Conservation (phyloP, 192 early-diverging fungal species). For the Glomus cerebriforme region DNA sequence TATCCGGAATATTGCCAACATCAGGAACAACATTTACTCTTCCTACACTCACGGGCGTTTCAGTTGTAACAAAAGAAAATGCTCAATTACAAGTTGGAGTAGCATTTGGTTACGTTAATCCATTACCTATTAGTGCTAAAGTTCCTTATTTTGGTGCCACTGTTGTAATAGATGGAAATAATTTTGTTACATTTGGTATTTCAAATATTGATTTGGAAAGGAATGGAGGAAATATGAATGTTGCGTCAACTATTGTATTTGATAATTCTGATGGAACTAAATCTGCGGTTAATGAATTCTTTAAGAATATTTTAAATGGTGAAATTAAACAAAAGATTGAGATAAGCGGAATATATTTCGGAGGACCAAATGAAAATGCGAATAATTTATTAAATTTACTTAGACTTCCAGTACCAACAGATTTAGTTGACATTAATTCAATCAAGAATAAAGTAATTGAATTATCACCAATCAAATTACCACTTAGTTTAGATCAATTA, state of each 20-base stretch:
- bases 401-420: not conserved
- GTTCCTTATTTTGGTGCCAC: not conserved
- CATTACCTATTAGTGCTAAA: not conserved
- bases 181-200: not conserved
- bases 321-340: not conserved
- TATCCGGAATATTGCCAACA: not conserved
- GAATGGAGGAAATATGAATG: not conserved
- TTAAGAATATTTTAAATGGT: not conserved
- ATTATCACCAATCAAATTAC: constrained; percentile 7
- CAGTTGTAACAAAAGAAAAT: not conserved
- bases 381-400: not conserved
- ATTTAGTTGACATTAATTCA: not conserved
- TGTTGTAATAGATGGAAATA: not conserved
- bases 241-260: not conserved
- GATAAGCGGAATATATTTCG: not conserved
- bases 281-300: not conserved
- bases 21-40: not conserved
- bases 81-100: not conserved
- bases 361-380: not conserved
- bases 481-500: not conserved
- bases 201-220: not conserved
- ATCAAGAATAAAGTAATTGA: not conserved
- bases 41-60: not conserved
- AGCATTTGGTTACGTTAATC: not conserved
- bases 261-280: not conserved